Evolutionary conservation across 1,139 yeast genomes (phyloP).

Genomic region (Taphrina pruni): DNA sequence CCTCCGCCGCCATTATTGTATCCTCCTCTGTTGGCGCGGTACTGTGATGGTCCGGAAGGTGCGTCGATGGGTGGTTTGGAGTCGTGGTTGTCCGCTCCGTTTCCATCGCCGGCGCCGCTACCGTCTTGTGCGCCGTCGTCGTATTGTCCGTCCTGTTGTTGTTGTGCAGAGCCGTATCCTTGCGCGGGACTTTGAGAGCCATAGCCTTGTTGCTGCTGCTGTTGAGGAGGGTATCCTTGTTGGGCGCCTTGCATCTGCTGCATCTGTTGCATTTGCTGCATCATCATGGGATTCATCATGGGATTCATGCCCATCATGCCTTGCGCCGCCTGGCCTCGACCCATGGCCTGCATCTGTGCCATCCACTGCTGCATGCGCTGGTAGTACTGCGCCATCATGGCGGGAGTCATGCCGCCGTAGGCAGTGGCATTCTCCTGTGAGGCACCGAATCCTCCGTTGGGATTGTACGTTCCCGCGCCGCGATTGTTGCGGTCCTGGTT

Average conservation of each 20-base stretch:
- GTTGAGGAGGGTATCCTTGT: conserved; percentile 31
- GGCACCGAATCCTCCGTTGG: conserved; percentile 54
- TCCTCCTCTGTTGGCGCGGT: conserved; percentile 42
- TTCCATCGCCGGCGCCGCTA: conserved; percentile 10
- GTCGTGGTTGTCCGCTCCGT: conserved; percentile 3
- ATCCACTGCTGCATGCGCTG: conserved; percentile 82
- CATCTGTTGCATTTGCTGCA: conserved; percentile 53
- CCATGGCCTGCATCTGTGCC: conserved; percentile 62
- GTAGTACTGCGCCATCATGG: conserved; percentile 87
- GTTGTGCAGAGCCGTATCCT: conserved; percentile 3
- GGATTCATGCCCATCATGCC: conserved; percentile 51
- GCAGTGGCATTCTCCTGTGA: conserved; percentile 46
- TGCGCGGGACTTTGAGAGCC: conserved; percentile 23
- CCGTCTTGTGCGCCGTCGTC: conserved; percentile 28
- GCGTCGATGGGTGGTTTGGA: conserved; percentile 37
- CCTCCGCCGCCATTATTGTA: conserved; percentile 46
- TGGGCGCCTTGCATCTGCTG: conserved; percentile 51
- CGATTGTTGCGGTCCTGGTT: conserved; percentile 46
- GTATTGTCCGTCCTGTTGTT: conserved; percentile 31
- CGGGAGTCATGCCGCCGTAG: conserved; percentile 69
- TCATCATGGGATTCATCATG: conserved; percentile 42
- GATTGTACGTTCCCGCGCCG: conserved; percentile 42
- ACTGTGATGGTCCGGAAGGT: conserved; percentile 31
- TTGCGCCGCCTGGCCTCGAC: conserved; percentile 47
- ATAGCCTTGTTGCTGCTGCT: conserved; percentile 36